Evolutionary conservation across 2,329 filamentous ascomycete genomes (phyloP), one percentile per base, ranked within the genome.

Genomic region (Colletotrichum simmondsii): DNA sequence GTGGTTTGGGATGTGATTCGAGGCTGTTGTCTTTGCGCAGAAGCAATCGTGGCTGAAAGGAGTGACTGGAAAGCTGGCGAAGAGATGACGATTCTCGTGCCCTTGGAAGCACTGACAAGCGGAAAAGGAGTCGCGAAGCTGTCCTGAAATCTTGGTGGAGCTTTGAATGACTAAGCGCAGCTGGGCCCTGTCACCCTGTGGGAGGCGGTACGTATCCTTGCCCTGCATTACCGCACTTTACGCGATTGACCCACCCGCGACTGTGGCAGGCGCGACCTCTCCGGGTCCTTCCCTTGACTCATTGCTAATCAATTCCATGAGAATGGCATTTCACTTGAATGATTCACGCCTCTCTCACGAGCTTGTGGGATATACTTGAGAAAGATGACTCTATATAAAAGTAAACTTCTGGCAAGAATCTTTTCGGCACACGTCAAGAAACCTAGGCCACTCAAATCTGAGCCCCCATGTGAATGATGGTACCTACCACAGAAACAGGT

Each of bases 101-200:
- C 61, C 46, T 53, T 65, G 56, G 32, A 52, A 28, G 66, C 28
- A 63, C 19, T 49, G 67, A 24, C 56, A 71, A 28, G 16, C 35
- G 26, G 56, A 71, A 75, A 75, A 75, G 73, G 74, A 74, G 74
- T 75, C 72, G 74, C 71, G 73, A 75, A 71, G 61, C 57, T 75
- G 74, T 56, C 74, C 68, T 63, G 61, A 72, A 65, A 22, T n/a
- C 35, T n/a, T 14, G 49, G 35, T 61, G 37, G 63, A 57, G 49
- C 53, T 52, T 6, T 2, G 4, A 0, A 3, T 68, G 68, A 74
- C 64, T 74, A 70, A 74, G 68, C 30, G 1, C 2, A 4, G 26
- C 63, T 46, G 19, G 8, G 11, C 26, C 11, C 14, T 2, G 3
- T 4, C 32, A 35, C 32, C 32, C 32, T 35, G 32, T 35, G 32